Evolutionary conservation across 805 yeast genomes (phyloP), one percentile per base, ranked within the genome.

Genomic region (Candida nonsorbophila): DNA sequence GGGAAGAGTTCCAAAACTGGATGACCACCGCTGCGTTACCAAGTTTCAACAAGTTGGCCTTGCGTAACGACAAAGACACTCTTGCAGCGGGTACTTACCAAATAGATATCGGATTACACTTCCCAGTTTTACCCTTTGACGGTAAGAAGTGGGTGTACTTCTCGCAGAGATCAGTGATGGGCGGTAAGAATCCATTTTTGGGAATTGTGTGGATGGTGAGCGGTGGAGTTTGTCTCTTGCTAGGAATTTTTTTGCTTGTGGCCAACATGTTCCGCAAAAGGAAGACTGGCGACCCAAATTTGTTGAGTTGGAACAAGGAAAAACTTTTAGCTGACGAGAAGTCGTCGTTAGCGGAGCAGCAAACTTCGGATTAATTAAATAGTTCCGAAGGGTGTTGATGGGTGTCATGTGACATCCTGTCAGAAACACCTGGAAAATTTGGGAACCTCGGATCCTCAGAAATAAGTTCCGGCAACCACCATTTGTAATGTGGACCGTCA

Each of bases 191-290:
- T 52, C 51, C 69, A 22, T 83, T 83, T 47, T 56, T 84, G 40
- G 94, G 92, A 18, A 67, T 75, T 29, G 63, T 76, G 22, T 84
- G 88, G 82, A 69, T 84, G 39, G 84, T 73, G 18, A 82, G 79
- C 29, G 94, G 92, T 14, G 79, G 78, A 17, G 58, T 83, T 9
- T 80, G 88, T 50, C 59, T 79, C 18, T 45, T 76, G 1, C 56
- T 82, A 41, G 77, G 79, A 1, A 23, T 79, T 1, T 51, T 61
- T 6, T 67, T 82, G 37, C 48, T 77, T 37, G 43, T 65, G 4
- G 69, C 79, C 19, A 77, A 79, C 48, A 27, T 77, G n/a, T 41
- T 80, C 13, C 69, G 69, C 30, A 87, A 87, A 12, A 71, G 92
- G 56, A 79, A 72, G 42, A 61, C 75, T 6, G 94, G 87, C 9